These are phyloP conservation scores for Anacardium occidentale DNA, from an alignment of 345 rosid species.

Conservation along the genomic window DNA sequence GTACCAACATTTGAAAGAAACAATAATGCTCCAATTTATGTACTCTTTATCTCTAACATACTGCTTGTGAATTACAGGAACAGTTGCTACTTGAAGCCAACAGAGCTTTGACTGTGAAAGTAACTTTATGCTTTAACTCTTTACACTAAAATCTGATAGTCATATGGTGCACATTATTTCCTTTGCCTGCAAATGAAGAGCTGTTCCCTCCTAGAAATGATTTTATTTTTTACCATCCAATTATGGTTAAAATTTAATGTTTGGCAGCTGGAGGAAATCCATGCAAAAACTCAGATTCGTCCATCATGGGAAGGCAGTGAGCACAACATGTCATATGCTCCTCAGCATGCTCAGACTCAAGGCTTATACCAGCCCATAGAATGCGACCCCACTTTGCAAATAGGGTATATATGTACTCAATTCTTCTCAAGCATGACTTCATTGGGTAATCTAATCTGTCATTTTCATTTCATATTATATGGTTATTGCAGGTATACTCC, in stretches of 20 bases:
- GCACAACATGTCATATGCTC: conserved; percentile 58
- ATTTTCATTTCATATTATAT: neutral
- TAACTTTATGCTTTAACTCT: conserved; percentile 13
- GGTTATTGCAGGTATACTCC: conserved; percentile 50
- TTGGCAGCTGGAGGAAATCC: conserved; percentile 71
- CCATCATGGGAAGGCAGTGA: conserved; percentile 78
- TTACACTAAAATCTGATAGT: neutral
- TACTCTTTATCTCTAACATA: conserved; percentile 7
- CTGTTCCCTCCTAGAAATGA: too few species aligned
- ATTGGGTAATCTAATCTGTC: neutral
- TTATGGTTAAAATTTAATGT: neutral
- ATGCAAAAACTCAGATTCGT: conserved; percentile 51
- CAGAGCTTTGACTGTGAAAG: conserved; percentile 81
- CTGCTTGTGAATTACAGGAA: conserved; percentile 44
- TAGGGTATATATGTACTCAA: conserved; percentile 50
- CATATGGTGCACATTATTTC: too few species aligned
- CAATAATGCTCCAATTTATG: neutral
- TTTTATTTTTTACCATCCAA: neutral
- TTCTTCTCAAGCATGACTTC: neutral
- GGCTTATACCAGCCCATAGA: conserved; percentile 75
- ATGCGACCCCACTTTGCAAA: conserved; percentile 95
- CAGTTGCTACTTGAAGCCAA: conserved; percentile 82
- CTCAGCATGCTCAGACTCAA: conserved; percentile 67
- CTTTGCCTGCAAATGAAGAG: too few species aligned
- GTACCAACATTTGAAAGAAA: conserved; percentile 26